A percentile compares a stretch with the other conserved stretches of the same genome.
These are phyloP conservation scores for Talaromyces thailandensis DNA, from an alignment of 495 filamentous ascomycete genomes.

Conservation along the genomic window DNA sequence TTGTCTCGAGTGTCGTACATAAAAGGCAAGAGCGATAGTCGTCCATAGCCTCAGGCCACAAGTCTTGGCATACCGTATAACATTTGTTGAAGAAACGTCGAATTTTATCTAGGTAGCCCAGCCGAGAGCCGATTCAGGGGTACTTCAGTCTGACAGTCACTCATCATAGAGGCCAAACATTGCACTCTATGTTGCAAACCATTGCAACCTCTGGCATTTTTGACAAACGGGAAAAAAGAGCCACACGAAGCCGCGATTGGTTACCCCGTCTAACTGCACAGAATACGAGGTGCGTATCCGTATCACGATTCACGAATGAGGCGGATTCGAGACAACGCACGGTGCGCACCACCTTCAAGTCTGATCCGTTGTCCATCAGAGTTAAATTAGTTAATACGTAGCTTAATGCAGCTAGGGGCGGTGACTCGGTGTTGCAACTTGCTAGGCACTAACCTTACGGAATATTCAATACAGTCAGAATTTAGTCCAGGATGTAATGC, in stretches of 20 bases:
- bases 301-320: background rate
- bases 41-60: background rate
- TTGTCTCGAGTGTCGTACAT: no score
- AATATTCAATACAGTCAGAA: no score
- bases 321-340: background rate
- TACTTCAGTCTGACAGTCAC: background rate
- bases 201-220: background rate
- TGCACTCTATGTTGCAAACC: background rate
- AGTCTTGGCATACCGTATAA: background rate
- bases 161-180: background rate
- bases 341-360: background rate
- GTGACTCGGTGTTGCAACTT: background rate
- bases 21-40: no score
- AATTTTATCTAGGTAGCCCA: no score
- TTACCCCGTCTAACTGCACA: background rate
- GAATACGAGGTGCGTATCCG: background rate
- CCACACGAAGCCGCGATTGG: background rate
- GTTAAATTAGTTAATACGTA: no score
- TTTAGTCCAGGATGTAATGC: background rate
- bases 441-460: no score
- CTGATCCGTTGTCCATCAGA: background rate
- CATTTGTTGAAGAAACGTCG: no score
- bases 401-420: no score
- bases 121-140: background rate
- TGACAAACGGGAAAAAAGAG: background rate